phyloP scores from a whole-genome alignment of 1,284 basidiomycete genomes.

The Cryptococcus sp. region DNA sequence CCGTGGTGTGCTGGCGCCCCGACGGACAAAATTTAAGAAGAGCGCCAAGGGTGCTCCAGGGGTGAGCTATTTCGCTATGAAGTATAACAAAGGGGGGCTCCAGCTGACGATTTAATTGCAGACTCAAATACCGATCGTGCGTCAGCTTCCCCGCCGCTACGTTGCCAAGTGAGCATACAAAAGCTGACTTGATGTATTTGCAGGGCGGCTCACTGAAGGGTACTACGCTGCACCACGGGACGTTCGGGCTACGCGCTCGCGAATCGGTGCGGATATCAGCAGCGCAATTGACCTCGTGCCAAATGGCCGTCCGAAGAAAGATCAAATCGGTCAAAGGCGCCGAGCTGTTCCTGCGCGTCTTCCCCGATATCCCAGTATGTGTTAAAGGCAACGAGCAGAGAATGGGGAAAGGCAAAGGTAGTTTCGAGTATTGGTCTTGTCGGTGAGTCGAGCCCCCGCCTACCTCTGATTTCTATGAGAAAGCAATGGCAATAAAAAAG shows the following conservation, averaged over 20 bases:
- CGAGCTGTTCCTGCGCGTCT: constrained; percentile 85
- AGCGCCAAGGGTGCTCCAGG: constrained; percentile 67
- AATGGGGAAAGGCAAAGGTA: constrained; percentile 99
- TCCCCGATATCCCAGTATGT: constrained; percentile 96
- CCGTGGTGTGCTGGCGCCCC: constrained; percentile 73
- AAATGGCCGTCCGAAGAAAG: constrained; percentile 87
- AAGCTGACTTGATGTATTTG: neutral
- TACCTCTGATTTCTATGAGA: neutral
- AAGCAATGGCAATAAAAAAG: neutral
- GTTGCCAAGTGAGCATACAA: neutral
- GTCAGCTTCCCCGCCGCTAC: neutral
- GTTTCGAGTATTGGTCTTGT: constrained; percentile 96
- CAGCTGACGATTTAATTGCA: neutral
- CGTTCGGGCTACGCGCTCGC: constrained; percentile 85
- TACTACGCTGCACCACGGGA: constrained; percentile 84
- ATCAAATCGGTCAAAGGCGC: constrained; percentile 88
- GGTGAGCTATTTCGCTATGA: constrained; percentile 2
- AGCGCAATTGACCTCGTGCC: constrained; percentile 83
- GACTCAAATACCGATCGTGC: constrained; percentile 22
- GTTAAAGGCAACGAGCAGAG: constrained; percentile 99
- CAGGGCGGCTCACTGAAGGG: constrained; percentile 88
- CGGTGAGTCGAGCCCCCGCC: constrained; percentile 59
- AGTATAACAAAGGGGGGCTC: too few relatives aligned
- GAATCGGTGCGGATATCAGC: constrained; percentile 83
- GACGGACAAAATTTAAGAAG: constrained; percentile 76